phyloP scores from a whole-genome alignment of 179 eudicot genomes.

The Silene vulgaris region DNA sequence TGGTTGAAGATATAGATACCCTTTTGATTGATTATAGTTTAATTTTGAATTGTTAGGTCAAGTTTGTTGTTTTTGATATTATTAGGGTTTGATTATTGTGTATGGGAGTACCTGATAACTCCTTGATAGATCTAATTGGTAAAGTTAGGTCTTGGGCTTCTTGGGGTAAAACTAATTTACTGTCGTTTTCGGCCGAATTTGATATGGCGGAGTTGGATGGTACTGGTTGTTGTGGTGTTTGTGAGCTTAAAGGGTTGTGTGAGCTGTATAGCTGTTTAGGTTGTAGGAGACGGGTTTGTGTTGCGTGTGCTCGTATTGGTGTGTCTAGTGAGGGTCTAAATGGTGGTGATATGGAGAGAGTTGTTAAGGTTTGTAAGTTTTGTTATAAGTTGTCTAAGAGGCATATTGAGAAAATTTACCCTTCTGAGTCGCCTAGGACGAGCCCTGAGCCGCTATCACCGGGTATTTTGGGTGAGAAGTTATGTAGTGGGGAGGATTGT shows the following conservation, averaged over 20 bases:
- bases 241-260: conserved; percentile 42
- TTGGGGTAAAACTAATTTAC: conserved; percentile 37
- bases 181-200: conserved; percentile 29
- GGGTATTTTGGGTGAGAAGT: conserved; percentile 37
- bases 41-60: conserved; percentile 18
- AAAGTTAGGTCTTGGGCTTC: conserved; percentile 57
- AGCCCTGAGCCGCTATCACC: conserved; percentile 70
- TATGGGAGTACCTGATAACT: conserved; percentile 68
- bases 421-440: conserved; percentile 65
- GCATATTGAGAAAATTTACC: conserved; percentile 58
- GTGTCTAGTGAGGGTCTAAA: conserved; percentile 28
- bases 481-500: conserved; percentile 16
- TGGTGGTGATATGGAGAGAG: conserved; percentile 28
- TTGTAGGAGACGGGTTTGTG: conserved; percentile 61
- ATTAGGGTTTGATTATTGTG: conserved; percentile 31
- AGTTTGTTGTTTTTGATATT: conserved; percentile 1
- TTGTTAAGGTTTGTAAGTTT: conserved; percentile 55
- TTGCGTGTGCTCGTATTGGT: conserved; percentile 48
- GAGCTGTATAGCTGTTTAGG: conserved; percentile 50
- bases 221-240: conserved; percentile 39
- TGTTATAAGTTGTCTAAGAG: conserved; percentile 48
- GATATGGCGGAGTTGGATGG: conserved; percentile 37
- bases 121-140: conserved; percentile 51
- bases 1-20: conserved; percentile 26
- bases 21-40: conserved; percentile 19